Evolutionary conservation across 2,329 filamentous ascomycete species (phyloP).

Genomic region (Nemania serpens): DNA sequence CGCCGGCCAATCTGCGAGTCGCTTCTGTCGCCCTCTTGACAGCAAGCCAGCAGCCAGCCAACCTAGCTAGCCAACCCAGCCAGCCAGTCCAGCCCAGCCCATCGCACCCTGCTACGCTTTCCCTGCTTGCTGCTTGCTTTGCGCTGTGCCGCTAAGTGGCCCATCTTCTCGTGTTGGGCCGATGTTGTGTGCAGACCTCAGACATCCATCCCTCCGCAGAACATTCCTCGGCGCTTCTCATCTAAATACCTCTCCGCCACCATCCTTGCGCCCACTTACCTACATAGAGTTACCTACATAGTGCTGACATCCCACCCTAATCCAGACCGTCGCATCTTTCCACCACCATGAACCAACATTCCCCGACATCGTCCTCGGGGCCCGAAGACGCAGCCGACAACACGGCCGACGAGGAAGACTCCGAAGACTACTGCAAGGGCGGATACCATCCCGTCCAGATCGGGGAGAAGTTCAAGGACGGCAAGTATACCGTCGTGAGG

Average conservation of each 20-base stretch:
- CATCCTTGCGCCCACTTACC: slow-evolving; percentile 4
- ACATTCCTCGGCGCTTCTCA: slow-evolving; percentile 5
- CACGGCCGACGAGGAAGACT: slow-evolving; percentile 97
- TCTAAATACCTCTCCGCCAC: slow-evolving; percentile 12
- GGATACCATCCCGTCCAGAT: slow-evolving; percentile 95
- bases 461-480: slow-evolving; percentile 96
- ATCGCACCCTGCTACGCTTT: slow-evolving; percentile 1
- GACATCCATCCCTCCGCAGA: neutral
- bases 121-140: neutral
- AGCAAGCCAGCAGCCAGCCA: neutral
- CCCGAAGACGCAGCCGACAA: slow-evolving; percentile 86
- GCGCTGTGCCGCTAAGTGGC: slow-evolving; percentile 27
- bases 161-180: slow-evolving; percentile 7
- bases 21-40: neutral
- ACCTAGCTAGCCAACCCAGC: too few species aligned
- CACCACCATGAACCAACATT: slow-evolving; percentile 66
- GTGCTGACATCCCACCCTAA: slow-evolving; percentile 39
- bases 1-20: slow-evolving; percentile 23
- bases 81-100: too few species aligned
- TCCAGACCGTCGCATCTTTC: slow-evolving; percentile 60
- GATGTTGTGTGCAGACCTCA: slow-evolving; percentile 10
- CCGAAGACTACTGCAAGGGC: slow-evolving; percentile 98
- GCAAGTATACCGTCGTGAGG: slow-evolving; percentile 92
- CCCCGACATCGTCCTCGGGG: slow-evolving; percentile 76
- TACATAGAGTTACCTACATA: slow-evolving; percentile 2